Evolutionary conservation across 345 rosid species (phyloP).

Genomic region (Citrus medica): DNA sequence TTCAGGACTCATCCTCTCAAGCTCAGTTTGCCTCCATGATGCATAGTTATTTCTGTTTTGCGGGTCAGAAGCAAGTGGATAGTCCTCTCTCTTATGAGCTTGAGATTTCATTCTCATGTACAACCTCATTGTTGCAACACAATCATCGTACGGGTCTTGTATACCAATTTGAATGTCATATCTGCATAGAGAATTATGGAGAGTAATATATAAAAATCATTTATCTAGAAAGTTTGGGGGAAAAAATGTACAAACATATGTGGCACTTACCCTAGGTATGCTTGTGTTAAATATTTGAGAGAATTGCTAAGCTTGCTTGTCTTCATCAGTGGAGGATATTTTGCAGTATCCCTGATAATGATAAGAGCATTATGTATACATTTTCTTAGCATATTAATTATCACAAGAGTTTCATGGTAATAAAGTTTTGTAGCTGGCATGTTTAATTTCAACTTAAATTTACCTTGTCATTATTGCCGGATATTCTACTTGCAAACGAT

Average conservation of each 20-base stretch:
- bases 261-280: slow-evolving; percentile 71
- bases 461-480: slow-evolving; percentile 80
- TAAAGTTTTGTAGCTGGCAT: no score
- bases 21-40: slow-evolving; percentile 77
- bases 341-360: slow-evolving; percentile 68
- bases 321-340: slow-evolving; percentile 90
- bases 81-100: slow-evolving; percentile 52
- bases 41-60: slow-evolving; percentile 73
- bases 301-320: slow-evolving; percentile 96
- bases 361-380: neutral
- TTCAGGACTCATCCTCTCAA: slow-evolving; percentile 78
- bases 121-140: slow-evolving; percentile 89
- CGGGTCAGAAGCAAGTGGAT: slow-evolving; percentile 67
- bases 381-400: neutral
- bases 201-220: neutral
- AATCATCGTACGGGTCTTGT: slow-evolving; percentile 84
- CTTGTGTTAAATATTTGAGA: slow-evolving; percentile 78
- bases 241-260: neutral
- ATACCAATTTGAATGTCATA: slow-evolving; percentile 76
- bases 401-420: no score
- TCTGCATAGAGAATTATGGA: slow-evolving; percentile 21
- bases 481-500: slow-evolving; percentile 71
- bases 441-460: neutral
- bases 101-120: slow-evolving; percentile 83
- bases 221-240: neutral